phyloP scores from a whole-genome alignment of 108 stramenopile genomes.

The Chaetoceros tenuissimus region DNA sequence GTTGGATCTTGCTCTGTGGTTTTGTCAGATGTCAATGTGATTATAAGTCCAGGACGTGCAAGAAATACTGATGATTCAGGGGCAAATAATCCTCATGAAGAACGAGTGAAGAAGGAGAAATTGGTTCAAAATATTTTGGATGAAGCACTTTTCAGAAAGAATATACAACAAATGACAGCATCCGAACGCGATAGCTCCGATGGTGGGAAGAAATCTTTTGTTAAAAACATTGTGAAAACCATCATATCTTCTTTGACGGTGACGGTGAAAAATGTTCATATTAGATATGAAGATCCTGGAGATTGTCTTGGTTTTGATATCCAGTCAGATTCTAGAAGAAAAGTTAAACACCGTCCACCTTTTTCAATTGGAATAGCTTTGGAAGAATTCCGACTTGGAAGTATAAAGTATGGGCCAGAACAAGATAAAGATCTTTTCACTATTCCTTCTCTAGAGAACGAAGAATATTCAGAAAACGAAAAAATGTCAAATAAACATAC shows the following conservation, averaged over 20 bases:
- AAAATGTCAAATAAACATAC: constrained; percentile 2
- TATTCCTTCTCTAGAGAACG: constrained; percentile 1
- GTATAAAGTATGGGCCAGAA: constrained; percentile 1
- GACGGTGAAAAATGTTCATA: constrained; percentile 58
- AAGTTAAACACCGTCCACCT: constrained; percentile 23
- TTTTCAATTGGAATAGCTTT: constrained; percentile 62
- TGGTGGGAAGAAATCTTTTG: background rate
- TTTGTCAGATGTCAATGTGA: constrained; percentile 57
- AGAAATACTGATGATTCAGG: background rate
- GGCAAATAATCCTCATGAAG: background rate
- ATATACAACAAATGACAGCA: background rate
- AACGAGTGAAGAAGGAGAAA: constrained; percentile 18
- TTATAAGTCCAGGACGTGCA: constrained; percentile 30
- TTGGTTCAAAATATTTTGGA: constrained; percentile 22
- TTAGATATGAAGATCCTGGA: constrained; percentile 73
- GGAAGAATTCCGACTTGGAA: constrained; percentile 39
- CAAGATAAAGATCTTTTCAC: constrained; percentile 7
- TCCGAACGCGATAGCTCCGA: background rate
- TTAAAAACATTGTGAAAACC: constrained; percentile 23
- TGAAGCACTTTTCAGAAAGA: constrained; percentile 19
- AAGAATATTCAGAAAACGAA: constrained; percentile 6
- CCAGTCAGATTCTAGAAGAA: background rate
- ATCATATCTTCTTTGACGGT: constrained; percentile 45
- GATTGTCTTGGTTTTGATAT: constrained; percentile 40
- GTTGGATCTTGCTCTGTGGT: constrained; percentile 32